These are phyloP conservation scores for Boletus coccyginus DNA, from an alignment of 768 basidiomycete species.

Conservation along the genomic window DNA sequence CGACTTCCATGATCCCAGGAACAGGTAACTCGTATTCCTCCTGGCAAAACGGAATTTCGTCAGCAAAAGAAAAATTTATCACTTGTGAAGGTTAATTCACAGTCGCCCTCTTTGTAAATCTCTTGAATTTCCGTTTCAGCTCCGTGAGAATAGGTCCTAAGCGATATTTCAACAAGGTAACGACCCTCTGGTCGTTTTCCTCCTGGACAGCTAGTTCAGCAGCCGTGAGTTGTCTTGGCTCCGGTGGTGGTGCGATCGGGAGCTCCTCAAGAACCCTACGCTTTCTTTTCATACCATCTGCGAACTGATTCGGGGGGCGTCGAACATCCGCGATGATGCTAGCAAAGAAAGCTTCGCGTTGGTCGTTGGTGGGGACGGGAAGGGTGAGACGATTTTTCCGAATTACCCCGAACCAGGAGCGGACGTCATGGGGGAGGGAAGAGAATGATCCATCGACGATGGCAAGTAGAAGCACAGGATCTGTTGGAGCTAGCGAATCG, in stretches of 20 bases:
- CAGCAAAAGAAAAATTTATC: neutral
- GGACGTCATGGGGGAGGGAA: conserved; percentile 77
- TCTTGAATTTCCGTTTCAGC: conserved; percentile 88
- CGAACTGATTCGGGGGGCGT: conserved; percentile 82
- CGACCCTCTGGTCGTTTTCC: conserved; percentile 74
- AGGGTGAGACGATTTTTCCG: conserved; percentile 75
- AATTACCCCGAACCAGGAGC: conserved; percentile 84
- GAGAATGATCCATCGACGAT: conserved; percentile 76
- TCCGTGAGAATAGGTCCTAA: conserved; percentile 88
- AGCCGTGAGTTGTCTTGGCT: conserved; percentile 76
- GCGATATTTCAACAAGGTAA: conserved; percentile 84
- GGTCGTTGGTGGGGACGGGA: conserved; percentile 44
- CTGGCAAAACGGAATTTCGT: conserved; percentile 36
- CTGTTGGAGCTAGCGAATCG: conserved; percentile 85
- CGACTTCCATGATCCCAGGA: conserved; percentile 27
- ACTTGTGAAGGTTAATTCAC: conserved; percentile 42
- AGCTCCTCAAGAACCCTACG: conserved; percentile 84
- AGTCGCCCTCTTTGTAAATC: conserved; percentile 76
- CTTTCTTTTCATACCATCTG: conserved; percentile 81
- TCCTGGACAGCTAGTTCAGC: conserved; percentile 81
- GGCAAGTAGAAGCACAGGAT: conserved; percentile 90
- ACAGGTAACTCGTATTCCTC: conserved; percentile 63
- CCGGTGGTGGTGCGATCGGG: conserved; percentile 85
- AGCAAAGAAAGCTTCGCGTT: conserved; percentile 75
- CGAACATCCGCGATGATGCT: conserved; percentile 65